phyloP scores from a whole-genome alignment of 2,329 filamentous ascomycete genomes.

The Nemania sp. region DNA sequence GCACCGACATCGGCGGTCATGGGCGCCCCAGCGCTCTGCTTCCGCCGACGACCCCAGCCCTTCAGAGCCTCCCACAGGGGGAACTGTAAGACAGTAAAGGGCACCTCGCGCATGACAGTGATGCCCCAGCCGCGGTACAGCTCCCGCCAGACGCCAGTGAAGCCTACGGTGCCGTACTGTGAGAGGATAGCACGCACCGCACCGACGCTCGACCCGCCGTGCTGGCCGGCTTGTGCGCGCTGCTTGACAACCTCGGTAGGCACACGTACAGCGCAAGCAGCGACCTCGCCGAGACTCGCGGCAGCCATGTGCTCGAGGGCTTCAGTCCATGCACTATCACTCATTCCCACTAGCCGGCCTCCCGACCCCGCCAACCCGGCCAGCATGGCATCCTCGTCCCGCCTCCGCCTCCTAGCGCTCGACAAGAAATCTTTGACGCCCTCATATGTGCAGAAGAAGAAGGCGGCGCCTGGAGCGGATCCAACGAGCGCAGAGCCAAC shows the following conservation, averaged over 20 bases:
- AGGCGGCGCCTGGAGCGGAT: slow-evolving; percentile 88
- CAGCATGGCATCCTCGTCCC: slow-evolving; percentile 2
- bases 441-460: slow-evolving; percentile 98
- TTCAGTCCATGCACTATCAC: slow-evolving; percentile 34
- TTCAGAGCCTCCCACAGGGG: slow-evolving; percentile 96
- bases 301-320: slow-evolving; percentile 75
- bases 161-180: slow-evolving; percentile 47
- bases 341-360: slow-evolving; percentile 33
- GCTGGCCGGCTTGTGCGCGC: slow-evolving; percentile 84
- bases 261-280: slow-evolving; percentile 88
- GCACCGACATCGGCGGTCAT: slow-evolving; percentile 59
- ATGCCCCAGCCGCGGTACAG: slow-evolving; percentile 91
- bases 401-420: slow-evolving; percentile 11
- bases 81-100: slow-evolving; percentile 96
- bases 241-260: slow-evolving; percentile 98
- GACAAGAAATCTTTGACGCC: slow-evolving; percentile 57
- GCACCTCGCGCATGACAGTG: slow-evolving; percentile 93
- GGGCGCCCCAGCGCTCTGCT: slow-evolving; percentile 31
- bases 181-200: slow-evolving; percentile 72
- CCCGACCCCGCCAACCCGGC: not conserved
- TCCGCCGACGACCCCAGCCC: slow-evolving; percentile 60
- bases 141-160: slow-evolving; percentile 72
- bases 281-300: slow-evolving; percentile 83
- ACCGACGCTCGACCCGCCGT: slow-evolving; percentile 68
- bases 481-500: slow-evolving; percentile 88